Conservation (phyloP, 495 filamentous ascomycete genomes). For the Aspergillus sclerotiicarbonarius region DNA sequence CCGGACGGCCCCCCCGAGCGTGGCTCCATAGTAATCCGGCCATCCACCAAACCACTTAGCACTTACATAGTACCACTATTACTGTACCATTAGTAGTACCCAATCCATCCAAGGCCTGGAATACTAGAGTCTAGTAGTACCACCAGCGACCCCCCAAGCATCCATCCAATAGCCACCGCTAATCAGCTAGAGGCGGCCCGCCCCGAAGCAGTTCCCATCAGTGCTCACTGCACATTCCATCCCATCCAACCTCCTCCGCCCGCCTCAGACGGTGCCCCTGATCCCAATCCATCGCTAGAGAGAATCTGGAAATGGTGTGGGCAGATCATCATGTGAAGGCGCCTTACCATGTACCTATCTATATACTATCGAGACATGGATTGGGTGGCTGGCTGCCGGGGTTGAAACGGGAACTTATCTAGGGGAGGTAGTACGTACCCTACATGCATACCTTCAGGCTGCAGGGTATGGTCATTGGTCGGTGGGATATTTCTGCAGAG, state of each 20-base stretch:
- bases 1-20: neutral
- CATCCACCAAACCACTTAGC: too few species aligned
- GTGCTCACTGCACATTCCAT: constrained; percentile 6
- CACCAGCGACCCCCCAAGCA: neutral
- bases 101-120: neutral
- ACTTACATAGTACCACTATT: too few species aligned
- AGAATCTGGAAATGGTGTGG: neutral
- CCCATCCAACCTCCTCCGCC: neutral
- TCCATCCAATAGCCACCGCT: constrained; percentile 1
- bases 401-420: too few species aligned
- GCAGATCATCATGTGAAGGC: neutral
- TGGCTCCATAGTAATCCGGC: neutral
- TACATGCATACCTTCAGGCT: neutral
- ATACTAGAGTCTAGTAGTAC: neutral
- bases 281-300: neutral
- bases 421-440: too few species aligned
- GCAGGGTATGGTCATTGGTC: constrained; percentile 1
- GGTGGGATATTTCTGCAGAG: neutral
- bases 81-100: too few species aligned
- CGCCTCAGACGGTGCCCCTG: neutral
- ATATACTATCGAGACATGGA: too few species aligned
- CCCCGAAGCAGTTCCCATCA: constrained; percentile 10
- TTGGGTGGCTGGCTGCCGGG: too few species aligned
- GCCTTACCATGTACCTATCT: too few species aligned
- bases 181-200: constrained; percentile 9